Conservation (phyloP, 345 rosid species). For the Isatis tinctoria region DNA sequence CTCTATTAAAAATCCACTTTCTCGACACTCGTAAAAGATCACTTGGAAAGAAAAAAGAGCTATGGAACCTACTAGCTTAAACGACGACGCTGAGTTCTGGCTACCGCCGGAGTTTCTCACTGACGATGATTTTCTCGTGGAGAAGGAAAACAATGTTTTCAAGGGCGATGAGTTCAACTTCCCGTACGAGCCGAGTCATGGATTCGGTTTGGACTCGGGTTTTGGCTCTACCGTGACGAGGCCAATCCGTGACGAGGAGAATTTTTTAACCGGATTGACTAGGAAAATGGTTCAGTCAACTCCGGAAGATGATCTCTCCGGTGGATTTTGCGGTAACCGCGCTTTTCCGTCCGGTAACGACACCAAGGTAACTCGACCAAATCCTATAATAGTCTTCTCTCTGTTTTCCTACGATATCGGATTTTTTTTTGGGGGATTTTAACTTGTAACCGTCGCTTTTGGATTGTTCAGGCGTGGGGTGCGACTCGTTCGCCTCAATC, state of each 20-base stretch:
- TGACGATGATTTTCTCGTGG: constrained; percentile 52
- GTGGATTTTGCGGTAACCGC: constrained; percentile 10
- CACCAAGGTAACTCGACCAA: constrained; percentile 34
- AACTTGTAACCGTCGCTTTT: not conserved
- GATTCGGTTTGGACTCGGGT: constrained; percentile 16
- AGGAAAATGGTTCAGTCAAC: constrained; percentile 44
- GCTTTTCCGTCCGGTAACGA: constrained; percentile 14
- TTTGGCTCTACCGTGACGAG: constrained; percentile 53
- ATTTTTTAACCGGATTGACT: constrained; percentile 39
- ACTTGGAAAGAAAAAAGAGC: not conserved
- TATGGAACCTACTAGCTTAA: constrained; percentile 54
- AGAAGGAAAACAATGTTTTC: not conserved
- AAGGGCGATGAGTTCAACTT: not conserved
- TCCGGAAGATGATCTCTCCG: constrained; percentile 34
- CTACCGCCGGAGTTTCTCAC: constrained; percentile 72
- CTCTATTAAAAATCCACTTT: not conserved
- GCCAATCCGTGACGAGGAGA: constrained; percentile 59
- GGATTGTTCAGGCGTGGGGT: constrained; percentile 31
- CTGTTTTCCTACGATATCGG: not conserved
- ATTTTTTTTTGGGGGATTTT: not conserved
- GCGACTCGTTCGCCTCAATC: constrained; percentile 37
- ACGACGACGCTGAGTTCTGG: constrained; percentile 63
- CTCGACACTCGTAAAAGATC: not conserved
- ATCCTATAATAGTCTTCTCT: not conserved
- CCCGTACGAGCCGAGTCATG: constrained; percentile 24